Conservation (phyloP, 257 asterid species). For the Plantago elongata region DNA sequence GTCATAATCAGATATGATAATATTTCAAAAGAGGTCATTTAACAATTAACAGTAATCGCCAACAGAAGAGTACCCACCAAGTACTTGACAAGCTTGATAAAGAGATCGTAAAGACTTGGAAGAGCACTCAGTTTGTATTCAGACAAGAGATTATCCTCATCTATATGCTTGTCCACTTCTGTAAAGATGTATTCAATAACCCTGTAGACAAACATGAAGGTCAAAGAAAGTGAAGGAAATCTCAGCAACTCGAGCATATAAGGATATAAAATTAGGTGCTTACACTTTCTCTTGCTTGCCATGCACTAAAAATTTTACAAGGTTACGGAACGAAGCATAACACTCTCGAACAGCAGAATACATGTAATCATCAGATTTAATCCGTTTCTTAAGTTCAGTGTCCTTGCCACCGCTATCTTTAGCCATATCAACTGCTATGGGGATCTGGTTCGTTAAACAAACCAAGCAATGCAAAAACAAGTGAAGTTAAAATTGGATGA, state of each 20-base stretch:
- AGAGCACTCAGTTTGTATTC: slow-evolving; percentile 79
- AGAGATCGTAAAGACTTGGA: slow-evolving; percentile 81
- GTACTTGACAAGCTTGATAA: slow-evolving; percentile 85
- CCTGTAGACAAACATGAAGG: slow-evolving; percentile 39
- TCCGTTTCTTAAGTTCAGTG: slow-evolving; percentile 84
- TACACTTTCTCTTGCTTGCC: slow-evolving; percentile 80
- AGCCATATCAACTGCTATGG: slow-evolving; percentile 99
- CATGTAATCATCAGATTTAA: slow-evolving; percentile 75
- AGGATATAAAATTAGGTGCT: slow-evolving; percentile 30
- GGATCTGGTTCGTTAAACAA: slow-evolving; percentile 53
- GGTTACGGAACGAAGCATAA: slow-evolving; percentile 86
- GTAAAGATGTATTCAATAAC: slow-evolving; percentile 78
- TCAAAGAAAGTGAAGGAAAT: slow-evolving; percentile 18
- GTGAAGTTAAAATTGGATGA: slow-evolving; percentile 5
- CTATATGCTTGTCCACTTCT: slow-evolving; percentile 81
- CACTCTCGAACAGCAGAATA: slow-evolving; percentile 92
- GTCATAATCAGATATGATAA: slow-evolving; percentile 17
- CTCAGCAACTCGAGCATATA: not conserved
- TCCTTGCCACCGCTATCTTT: slow-evolving; percentile 95
- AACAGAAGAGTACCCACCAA: slow-evolving; percentile 52
- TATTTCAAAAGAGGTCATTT: not conserved
- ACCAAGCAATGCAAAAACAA: slow-evolving; percentile 12
- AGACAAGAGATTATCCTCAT: slow-evolving; percentile 46
- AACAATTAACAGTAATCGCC: slow-evolving; percentile 3
- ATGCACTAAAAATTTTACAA: slow-evolving; percentile 60